Conservation (phyloP, 306 rosid species). For the Dryas drummondii region DNA sequence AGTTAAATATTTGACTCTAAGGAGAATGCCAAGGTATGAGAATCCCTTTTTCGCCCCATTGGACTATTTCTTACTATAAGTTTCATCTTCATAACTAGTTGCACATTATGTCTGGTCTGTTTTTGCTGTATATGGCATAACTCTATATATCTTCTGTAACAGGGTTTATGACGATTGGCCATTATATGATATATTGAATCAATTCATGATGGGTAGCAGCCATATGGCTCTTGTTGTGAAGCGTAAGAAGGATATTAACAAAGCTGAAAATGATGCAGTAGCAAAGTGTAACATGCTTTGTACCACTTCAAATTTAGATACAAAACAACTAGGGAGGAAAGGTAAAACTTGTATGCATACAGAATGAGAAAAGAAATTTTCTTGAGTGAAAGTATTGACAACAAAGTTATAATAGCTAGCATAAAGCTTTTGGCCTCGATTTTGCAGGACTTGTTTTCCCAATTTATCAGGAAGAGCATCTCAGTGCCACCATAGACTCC, state of each 20-base stretch:
- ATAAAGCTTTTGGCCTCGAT: no score
- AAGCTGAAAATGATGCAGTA: no score
- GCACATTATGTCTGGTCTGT: no score
- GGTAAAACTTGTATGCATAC: conserved; percentile 28
- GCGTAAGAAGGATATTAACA: conserved; percentile 25
- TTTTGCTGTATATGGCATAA: background rate
- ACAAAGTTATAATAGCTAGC: no score
- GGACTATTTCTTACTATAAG: background rate
- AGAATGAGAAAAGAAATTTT: no score
- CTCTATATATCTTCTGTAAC: conserved; percentile 1
- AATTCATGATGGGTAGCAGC: conserved; percentile 67
- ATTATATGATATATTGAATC: conserved; percentile 68
- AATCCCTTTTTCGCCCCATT: no score
- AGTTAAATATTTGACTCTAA: conserved; percentile 57
- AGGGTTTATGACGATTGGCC: conserved; percentile 79
- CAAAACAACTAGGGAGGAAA: conserved; percentile 22
- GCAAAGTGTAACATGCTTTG: no score
- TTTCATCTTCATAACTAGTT: background rate
- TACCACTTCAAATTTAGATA: background rate
- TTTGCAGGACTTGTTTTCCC: no score
- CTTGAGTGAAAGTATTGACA: no score
- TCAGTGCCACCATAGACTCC: background rate
- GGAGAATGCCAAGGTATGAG: conserved; percentile 70
- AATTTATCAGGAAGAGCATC: background rate
- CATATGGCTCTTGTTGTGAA: conserved; percentile 82